Base-by-base conservation (phyloP, 2,329 filamentous ascomycete species). In the Capronia coronata region DNA sequence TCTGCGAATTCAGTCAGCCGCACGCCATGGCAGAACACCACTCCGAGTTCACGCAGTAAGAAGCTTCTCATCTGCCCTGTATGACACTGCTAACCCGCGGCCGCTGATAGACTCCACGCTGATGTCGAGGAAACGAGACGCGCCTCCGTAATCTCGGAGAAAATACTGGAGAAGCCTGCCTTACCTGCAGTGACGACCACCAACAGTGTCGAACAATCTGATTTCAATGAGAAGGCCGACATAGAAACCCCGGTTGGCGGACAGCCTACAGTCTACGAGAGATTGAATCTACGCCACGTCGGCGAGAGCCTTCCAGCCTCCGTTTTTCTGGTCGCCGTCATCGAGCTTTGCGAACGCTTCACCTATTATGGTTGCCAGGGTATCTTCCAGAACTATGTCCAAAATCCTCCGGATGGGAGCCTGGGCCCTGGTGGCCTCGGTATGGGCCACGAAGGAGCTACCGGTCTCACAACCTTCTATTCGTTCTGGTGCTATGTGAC, bases 401-500 rank as follows among this genome's bases (percentile, higher is more conserved):
- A 78, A 58, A 71, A 75, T 44, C 68, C 71, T 25, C 67, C 83
- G 22, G 80, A 80, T 1, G 45, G 54, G 0, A 74, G 73, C 13
- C 82, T 78, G 3, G 72, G 60, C 18, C 71, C 75, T 9, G 74
- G 79, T 60, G 80, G 80, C 4, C 66, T 83, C 38, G 74, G 73
- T 14, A 75, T 79, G 72, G 80, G 80, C 3, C 72, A 79, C 58
- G 71, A 74, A 58, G 77, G 78, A 8, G 76, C 74, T 0, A 75
- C 73, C 11, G 74, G 71, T 18, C 60, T 77, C 45, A 70, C 67
- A 18, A 71, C 72, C 25, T 76, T 82, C 65, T 82, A 82, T 64
- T 68, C 74, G 56, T 83, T 83, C 66, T 82, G 79, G 67, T 75
- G 77, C 40, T 82, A 81, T 59, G 52, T 81, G 45, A 79, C 78